Base-by-base conservation (phyloP, 2,329 filamentous ascomycete genomes). In the Tolypocladium capitatum region DNA sequence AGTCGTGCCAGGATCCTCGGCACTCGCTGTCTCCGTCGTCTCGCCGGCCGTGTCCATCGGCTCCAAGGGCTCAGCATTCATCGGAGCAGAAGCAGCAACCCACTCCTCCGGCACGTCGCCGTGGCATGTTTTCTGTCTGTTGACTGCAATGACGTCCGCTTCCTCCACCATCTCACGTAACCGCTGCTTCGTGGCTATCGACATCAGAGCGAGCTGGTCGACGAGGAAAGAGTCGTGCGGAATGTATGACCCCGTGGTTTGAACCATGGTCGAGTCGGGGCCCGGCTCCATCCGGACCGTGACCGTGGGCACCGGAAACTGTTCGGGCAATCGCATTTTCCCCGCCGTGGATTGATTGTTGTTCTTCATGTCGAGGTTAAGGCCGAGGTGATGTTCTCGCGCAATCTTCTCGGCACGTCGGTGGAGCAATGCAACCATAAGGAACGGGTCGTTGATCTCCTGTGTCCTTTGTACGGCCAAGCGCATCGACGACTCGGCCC, bases 151-250 rank as follows among this genome's bases (percentile, higher is more conserved):
- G 10, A 75, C 74, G 47, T 81, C 78, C 11, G 87, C 81, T 56
- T 95, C 89, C 58, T 90, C 84, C 4, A 96, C 60, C 30, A 96
- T 67, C 13, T 81, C 78, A 46, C 86, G 76, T 34, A 96, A 57
- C 28, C 88, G 78, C 56, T 94, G 84, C 60, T 91, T 87, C 10
- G 87, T 82, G 18, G 86, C 86, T 48, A 96, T 75, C 6, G 88
- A 92, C 49, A 96, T 63, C 16, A 96, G 72, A 27, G 86, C 84
- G 41, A 96, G 68, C 55, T 96, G 85, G 51, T 95, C 89, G 14
- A 85, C 83, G 32, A 95, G 70, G 47, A 78, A 81, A 2, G 86
- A 80, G 40, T 89, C 84, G 33, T 84, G 80, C 0, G 92, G 77
- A 34, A 94, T 77, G 47, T 84, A 87, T 20, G 80, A 79, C 2